Evolutionary conservation across 2,329 filamentous ascomycete species (phyloP), one percentile per base, ranked within the genome.

Genomic region (Penicillium sp.): DNA sequence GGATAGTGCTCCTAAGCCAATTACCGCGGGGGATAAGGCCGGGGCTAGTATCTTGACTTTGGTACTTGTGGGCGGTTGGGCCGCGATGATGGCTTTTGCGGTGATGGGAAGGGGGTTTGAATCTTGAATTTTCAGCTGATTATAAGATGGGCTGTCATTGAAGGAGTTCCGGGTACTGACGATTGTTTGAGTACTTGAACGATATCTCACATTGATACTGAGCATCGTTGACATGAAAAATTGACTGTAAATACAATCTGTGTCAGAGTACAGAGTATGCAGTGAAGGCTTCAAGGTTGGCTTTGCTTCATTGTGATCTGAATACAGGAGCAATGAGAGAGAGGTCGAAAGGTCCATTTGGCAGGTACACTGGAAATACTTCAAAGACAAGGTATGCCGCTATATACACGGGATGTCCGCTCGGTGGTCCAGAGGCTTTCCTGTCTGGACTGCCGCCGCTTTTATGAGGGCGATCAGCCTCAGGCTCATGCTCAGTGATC

Each of bases 31-130:
- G 1, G 77, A 80, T 54, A 69, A 65, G 51, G 76, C 74, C 0
- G 78, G 77, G 15, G 78, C 77, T 15, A 70, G 68, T 5, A 73
- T 79, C 56, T 56, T 79, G 60, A 79, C 77, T 0, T 55, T 73
- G 6, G 43, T 72, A 1, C 67, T 77, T 55, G 63, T 72, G 25
- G 63, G 50, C 4, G 58, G 61, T 10, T 71, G 75, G 64, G 55
- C 71, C 38, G 72, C 68, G 1, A 63, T 74, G 53, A 63, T 72
- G 48, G 64, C 63, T 25, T 78, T 71, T 65, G 64, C 76, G 64
- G 60, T 76, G 38, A 34, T 73, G 39, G 43, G 15, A 31, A 25
- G 43, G 73, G 68, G 14, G 57, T 17, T 35, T 61, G 20, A 56
- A 35, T 2, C 28, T 22, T 28, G 25, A 28, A 28, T 6, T 28